These are phyloP conservation scores for Physocladia obscura DNA, from an alignment of 192 early-diverging fungal genomes.

Conservation along the genomic window DNA sequence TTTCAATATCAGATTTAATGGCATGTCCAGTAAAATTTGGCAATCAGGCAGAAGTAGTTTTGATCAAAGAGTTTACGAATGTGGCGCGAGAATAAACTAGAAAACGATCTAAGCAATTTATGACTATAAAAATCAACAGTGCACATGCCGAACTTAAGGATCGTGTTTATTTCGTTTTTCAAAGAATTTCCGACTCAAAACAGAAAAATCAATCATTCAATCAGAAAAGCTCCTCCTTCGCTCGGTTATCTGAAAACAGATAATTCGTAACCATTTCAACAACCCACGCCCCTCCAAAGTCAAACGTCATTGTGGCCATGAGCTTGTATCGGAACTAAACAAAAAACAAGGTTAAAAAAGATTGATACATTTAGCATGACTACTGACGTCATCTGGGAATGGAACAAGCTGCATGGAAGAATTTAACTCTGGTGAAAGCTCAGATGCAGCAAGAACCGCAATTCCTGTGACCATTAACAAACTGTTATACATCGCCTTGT, in stretches of 20 bases:
- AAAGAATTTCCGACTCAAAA: too few relatives aligned
- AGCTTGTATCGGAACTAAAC: conserved; percentile 76
- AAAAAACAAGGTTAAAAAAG: neutral
- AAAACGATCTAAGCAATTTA: too few relatives aligned
- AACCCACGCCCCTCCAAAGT: conserved; percentile 79
- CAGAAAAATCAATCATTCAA: neutral
- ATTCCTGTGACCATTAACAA: conserved; percentile 81
- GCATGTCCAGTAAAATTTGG: too few relatives aligned
- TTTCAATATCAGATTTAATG: too few relatives aligned
- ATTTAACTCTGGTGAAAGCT: conserved; percentile 85
- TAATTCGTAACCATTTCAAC: conserved; percentile 75
- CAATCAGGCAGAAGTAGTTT: too few relatives aligned
- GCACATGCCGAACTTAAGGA: conserved; percentile 92
- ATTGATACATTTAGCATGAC: neutral
- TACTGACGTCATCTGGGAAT: conserved; percentile 75
- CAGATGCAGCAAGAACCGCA: conserved; percentile 84
- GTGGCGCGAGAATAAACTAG: too few relatives aligned
- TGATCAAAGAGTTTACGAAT: too few relatives aligned
- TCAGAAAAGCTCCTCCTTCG: conserved; percentile 45
- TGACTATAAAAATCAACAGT: conserved; percentile 89
- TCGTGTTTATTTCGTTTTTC: conserved; percentile 82
- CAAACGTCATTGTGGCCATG: conserved; percentile 80
- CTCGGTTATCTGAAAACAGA: conserved; percentile 87
- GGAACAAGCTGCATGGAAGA: conserved; percentile 85
- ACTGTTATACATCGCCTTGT: conserved; percentile 89